Percentiles rank a stretch among this genome's conserved stretches.
These are phyloP conservation scores for Rutstroemia sp. DNA, from an alignment of 2,329 filamentous ascomycete species.

Conservation along the genomic window DNA sequence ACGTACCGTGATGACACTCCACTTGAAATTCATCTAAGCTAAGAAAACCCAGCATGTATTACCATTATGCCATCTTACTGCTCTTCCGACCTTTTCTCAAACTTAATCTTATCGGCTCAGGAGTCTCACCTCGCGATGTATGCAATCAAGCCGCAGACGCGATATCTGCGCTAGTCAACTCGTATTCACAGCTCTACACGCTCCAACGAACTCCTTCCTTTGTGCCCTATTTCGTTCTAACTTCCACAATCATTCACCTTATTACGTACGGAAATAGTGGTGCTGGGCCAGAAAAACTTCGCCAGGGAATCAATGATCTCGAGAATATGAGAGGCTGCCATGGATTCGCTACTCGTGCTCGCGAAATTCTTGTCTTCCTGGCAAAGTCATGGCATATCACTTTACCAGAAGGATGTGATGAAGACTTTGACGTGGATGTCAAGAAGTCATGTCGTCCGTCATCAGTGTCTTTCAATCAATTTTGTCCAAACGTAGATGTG, in stretches of 20 bases:
- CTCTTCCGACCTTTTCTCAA: conserved; percentile 59
- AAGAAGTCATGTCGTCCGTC: conserved; percentile 12
- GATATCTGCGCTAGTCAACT: conserved; percentile 29
- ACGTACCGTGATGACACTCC: conserved; percentile 31
- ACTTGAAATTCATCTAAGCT: background rate
- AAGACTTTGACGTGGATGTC: conserved; percentile 25
- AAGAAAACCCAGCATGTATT: conserved; percentile 51
- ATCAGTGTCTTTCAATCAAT: conserved; percentile 18
- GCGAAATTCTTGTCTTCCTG: conserved; percentile 46
- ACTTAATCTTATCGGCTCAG: conserved; percentile 20
- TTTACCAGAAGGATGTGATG: conserved; percentile 36
- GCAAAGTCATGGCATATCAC: conserved; percentile 52
- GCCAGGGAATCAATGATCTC: conserved; percentile 48
- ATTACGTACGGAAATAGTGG: conserved; percentile 22
- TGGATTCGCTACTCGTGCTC: conserved; percentile 22
- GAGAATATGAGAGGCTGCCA: conserved; percentile 48
- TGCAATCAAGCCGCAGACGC: conserved; percentile 30
- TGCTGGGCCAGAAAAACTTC: conserved; percentile 35
- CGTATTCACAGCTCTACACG: conserved; percentile 27
- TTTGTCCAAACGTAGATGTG: conserved; percentile 18
- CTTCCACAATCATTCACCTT: conserved; percentile 23
- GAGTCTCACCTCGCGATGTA: conserved; percentile 25
- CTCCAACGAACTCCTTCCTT: conserved; percentile 29
- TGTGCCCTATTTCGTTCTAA: conserved; percentile 27
- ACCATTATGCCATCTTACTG: conserved; percentile 63